Percentiles rank a stretch among this genome's conserved stretches.
phyloP scores from a whole-genome alignment of 495 filamentous ascomycete genomes.

The Thozetella sp. region DNA sequence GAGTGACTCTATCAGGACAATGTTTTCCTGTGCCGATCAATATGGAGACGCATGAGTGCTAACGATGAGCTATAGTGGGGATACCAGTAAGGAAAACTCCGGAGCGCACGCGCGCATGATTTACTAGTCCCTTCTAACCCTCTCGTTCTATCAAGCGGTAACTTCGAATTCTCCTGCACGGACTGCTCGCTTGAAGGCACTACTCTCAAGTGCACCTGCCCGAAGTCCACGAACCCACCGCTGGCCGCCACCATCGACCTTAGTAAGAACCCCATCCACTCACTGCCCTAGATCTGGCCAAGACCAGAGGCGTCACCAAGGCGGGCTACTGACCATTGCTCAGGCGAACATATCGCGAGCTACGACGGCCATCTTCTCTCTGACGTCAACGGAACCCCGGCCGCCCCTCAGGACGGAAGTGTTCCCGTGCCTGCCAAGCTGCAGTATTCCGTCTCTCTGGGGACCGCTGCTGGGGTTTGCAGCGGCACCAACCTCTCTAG shows the following conservation, averaged over 20 bases:
- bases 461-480: background rate
- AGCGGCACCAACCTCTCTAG: background rate
- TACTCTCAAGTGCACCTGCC: background rate
- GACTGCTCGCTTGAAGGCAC: background rate
- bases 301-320: background rate
- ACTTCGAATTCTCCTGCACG: background rate
- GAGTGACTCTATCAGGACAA: background rate
- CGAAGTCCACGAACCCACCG: background rate
- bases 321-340: background rate
- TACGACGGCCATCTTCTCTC: slow-evolving; percentile 3
- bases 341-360: background rate
- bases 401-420: background rate
- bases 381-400: background rate
- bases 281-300: background rate
- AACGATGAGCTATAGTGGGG: background rate
- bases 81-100: background rate
- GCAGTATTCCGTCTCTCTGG: background rate
- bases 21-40: too few species aligned
- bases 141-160: background rate
- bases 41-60: background rate
- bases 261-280: background rate
- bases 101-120: background rate
- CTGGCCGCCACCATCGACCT: background rate
- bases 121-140: background rate
- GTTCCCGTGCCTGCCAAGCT: background rate